Evolutionary conservation across 2,329 filamentous ascomycete species (phyloP), one percentile per base, ranked within the genome.

Genomic region (Chaetothyriales sp.): DNA sequence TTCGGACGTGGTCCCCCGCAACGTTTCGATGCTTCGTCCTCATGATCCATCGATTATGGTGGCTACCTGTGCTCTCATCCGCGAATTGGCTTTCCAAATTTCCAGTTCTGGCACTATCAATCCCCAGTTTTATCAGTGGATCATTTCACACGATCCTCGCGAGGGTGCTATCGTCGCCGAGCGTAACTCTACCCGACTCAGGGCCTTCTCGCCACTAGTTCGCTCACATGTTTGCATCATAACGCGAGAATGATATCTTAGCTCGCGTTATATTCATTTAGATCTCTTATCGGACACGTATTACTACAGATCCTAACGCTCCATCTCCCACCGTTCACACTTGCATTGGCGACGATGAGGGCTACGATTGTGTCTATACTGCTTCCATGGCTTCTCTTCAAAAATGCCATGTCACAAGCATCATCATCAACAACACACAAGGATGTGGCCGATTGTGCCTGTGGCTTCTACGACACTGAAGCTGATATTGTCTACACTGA

Each of bases 401-500:
- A 15, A 5, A 40, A 40, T 15, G 33, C 13, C 33, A 40, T 15
- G 33, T 10, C 33, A 40, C 33, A 40, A 13, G 33, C 10, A 13
- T 15, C 33, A 2, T 37, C 29, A 40, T 40, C 33, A 40, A 40
- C 10, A 10, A 40, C 33, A n/a, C 19, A 22, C 46, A 33, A 33
- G 46, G 33, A 19, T 15, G 25, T 25, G 22, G 10, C 10, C 33
- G 67, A 15, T 51, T 76, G 73, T 54, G 64, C 65, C 22, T 76
- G 73, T 56, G 73, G 73, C 10, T 76, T 70, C 53, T 66, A 67
- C 52, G 72, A 76, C 55, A 53, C 59, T 1, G 53, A 58, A 6
- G 68, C 67, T 2, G 58, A 64, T 7, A 57, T 65, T 18, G 56
- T 73, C 9, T 75, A 69, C 55, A 76, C 72, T 0, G 73, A 76